Conservation (phyloP, 106 monocot genomes). For the Chionographis japonica region DNA sequence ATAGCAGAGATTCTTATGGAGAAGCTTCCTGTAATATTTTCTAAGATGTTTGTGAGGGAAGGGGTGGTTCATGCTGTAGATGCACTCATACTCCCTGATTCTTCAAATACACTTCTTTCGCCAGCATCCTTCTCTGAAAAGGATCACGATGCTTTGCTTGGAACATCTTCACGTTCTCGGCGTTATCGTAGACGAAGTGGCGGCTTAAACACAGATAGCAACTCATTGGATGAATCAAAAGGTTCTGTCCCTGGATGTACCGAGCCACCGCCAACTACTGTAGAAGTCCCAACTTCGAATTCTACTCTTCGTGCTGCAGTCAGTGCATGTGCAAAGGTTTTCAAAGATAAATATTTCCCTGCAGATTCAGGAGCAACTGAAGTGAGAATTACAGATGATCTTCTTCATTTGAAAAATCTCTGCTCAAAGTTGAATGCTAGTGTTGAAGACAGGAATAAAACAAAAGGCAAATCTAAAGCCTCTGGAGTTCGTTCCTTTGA, state of each 20-base stretch:
- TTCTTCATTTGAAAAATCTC: slow-evolving; percentile 73
- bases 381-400: slow-evolving; percentile 77
- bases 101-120: slow-evolving; percentile 34
- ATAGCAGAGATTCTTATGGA: slow-evolving; percentile 94
- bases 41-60: slow-evolving; percentile 94
- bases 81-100: slow-evolving; percentile 54
- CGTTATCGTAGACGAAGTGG: slow-evolving; percentile 59
- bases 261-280: slow-evolving; percentile 29
- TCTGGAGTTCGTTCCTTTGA: slow-evolving; percentile 40
- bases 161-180: slow-evolving; percentile 68
- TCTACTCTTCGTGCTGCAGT: slow-evolving; percentile 69
- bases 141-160: slow-evolving; percentile 40
- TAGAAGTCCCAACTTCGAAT: slow-evolving; percentile 50
- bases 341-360: slow-evolving; percentile 90
- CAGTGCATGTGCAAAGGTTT: slow-evolving; percentile 71
- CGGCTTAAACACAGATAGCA: slow-evolving; percentile 36
- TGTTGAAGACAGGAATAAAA: slow-evolving; percentile 59
- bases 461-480: slow-evolving; percentile 84
- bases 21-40: slow-evolving; percentile 86
- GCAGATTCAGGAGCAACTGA: slow-evolving; percentile 55
- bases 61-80: slow-evolving; percentile 98
- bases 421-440: slow-evolving; percentile 61
- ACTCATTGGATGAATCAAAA: slow-evolving; percentile 63
- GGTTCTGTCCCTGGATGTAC: slow-evolving; percentile 25
- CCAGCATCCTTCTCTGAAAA: slow-evolving; percentile 44